Conservation (phyloP, 305 asterid species). For the Caryopteris hybrid region DNA sequence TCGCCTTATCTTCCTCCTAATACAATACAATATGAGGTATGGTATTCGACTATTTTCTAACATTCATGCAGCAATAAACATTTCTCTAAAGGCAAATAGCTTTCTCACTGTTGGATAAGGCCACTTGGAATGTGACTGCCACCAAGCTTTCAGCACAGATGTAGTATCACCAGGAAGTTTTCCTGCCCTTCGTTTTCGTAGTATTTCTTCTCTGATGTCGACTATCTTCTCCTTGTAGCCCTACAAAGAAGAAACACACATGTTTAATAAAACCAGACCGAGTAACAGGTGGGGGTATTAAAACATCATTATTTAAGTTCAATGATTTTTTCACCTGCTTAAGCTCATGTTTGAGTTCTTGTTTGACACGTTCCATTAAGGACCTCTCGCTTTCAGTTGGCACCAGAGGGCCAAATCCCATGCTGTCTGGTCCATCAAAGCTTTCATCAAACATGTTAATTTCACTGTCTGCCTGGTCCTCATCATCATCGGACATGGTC, state of each 20-base stretch:
- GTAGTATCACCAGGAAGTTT: constrained; percentile 93
- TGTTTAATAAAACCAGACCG: background rate
- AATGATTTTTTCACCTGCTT: constrained; percentile 54
- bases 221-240: constrained; percentile 89
- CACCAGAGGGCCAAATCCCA: constrained; percentile 92
- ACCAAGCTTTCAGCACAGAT: constrained; percentile 85
- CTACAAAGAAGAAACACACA: constrained; percentile 20
- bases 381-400: constrained; percentile 94
- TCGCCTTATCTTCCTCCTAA: constrained; percentile 66
- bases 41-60: no score
- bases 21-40: background rate
- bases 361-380: constrained; percentile 89
- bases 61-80: no score
- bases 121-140: constrained; percentile 97
- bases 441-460: constrained; percentile 71
- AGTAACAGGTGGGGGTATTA: background rate
- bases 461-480: constrained; percentile 77
- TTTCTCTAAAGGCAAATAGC: background rate
- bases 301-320: background rate
- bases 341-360: constrained; percentile 86
- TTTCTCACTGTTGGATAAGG: constrained; percentile 87
- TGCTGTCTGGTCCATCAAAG: constrained; percentile 63
- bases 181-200: constrained; percentile 90
- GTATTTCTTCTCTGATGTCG: constrained; percentile 87
- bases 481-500: constrained; percentile 95